phyloP scores from a whole-genome alignment of 139 green algal genomes.

The Chlamydomonas sp. region DNA sequence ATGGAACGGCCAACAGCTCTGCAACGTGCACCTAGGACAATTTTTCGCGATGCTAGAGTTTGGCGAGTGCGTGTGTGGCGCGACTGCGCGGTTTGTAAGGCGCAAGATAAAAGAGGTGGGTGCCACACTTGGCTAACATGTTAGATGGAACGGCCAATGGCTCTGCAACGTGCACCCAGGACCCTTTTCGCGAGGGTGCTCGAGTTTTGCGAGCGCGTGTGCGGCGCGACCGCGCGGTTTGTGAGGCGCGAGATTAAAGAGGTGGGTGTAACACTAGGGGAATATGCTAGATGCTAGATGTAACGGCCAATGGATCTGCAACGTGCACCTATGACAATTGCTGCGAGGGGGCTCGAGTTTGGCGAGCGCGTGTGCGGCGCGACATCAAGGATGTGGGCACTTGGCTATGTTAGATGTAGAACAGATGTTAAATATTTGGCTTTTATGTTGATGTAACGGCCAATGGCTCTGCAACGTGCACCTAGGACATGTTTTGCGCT shows the following conservation, averaged over 20 bases:
- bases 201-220: constrained; percentile 44
- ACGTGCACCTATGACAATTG: too few species aligned
- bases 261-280: not conserved
- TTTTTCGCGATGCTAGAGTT: constrained; percentile 50
- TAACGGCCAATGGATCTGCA: too few species aligned
- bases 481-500: too few species aligned
- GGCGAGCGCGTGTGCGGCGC: constrained; percentile 22
- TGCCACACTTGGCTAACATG: too few species aligned
- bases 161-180: too few species aligned
- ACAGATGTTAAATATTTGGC: not conserved
- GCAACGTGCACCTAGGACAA: too few species aligned
- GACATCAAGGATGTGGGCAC: not conserved
- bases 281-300: too few species aligned
- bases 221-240: not conserved
- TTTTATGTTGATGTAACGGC: too few species aligned
- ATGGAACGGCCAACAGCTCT: too few species aligned
- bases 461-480: too few species aligned
- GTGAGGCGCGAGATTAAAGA: not conserved
- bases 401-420: not conserved
- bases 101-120: not conserved
- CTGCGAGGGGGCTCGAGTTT: constrained; percentile 45
- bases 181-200: constrained; percentile 31
- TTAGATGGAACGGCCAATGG: too few species aligned
- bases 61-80: constrained; percentile 22
- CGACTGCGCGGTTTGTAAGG: not conserved